A percentile compares a stretch with the other conserved stretches of the same genome.
Conservation (phyloP, 306 rosid genomes). For the Psophocarpus tetragonolobus region DNA sequence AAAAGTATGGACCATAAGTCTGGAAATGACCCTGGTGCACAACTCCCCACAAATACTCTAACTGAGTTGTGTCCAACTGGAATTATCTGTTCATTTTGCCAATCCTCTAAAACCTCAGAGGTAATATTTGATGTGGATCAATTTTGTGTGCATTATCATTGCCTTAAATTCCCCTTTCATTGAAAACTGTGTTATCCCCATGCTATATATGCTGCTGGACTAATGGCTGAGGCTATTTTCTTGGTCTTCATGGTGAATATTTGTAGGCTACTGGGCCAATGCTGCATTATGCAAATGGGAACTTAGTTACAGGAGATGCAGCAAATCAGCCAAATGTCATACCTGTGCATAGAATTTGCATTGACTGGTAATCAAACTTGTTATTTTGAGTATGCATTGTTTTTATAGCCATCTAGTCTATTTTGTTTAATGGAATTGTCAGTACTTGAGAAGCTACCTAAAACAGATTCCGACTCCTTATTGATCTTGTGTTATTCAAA, state of each 20-base stretch:
- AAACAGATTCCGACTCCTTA: not conserved
- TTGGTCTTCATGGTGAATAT: not conserved
- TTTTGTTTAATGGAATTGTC: not conserved
- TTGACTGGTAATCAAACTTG: slow-evolving; percentile 65
- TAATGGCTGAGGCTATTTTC: slow-evolving; percentile 2
- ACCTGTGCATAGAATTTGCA: slow-evolving; percentile 74
- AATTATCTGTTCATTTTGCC: slow-evolving; percentile 80
- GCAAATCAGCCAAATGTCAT: slow-evolving; percentile 61
- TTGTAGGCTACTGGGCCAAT: slow-evolving; percentile 77
- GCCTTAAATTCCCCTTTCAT: not conserved
- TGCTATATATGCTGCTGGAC: not conserved
- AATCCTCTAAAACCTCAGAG: slow-evolving; percentile 68
- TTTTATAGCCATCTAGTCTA: not conserved
- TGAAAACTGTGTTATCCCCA: slow-evolving; percentile 10
- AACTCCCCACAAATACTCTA: slow-evolving; percentile 8
- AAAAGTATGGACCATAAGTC: slow-evolving; percentile 39
- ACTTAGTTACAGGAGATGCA: slow-evolving; percentile 55
- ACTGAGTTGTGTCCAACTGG: slow-evolving; percentile 27
- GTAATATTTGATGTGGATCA: slow-evolving; percentile 39
- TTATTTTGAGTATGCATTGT: not conserved
- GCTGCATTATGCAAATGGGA: slow-evolving; percentile 73
- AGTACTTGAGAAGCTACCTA: not conserved
- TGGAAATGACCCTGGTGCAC: slow-evolving; percentile 30
- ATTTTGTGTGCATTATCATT: not conserved
- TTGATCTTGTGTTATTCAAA: not conserved